Base-by-base conservation (phyloP, 2,329 filamentous ascomycete genomes). In the Xylaria sp. region DNA sequence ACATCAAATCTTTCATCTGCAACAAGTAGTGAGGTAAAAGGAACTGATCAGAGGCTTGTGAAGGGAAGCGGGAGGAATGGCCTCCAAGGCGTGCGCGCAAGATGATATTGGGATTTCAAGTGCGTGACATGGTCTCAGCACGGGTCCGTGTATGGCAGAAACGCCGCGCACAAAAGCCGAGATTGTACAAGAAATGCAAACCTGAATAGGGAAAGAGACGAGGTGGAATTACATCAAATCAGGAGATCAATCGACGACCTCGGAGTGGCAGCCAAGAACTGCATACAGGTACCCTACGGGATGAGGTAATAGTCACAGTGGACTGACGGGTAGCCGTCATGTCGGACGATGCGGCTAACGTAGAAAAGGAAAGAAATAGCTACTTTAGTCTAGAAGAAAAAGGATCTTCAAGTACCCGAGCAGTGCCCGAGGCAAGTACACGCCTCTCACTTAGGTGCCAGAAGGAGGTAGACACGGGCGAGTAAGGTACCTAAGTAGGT, bases 101-200 rank as follows among this genome's bases (percentile, higher is more conserved):
- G 46, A 47, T 35, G 43, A 48, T 54, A 19, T 56, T 47, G 41
- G 35, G 53, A 40, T 35, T 49, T 55, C 19, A n/a, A 33, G 52
- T 54, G 33, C 5, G 57, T 58, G 17, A 57, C 51, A 55, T 43
- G 41, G 37, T 31, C 51, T 41, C 46, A 25, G 17, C 17, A 25
- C 37, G 29, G 19, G 33, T 47, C 31, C 33, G 35, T 19, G 13
- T 40, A 46, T 19, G 25, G 9, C n/a, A 48, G 37, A 31, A 38
- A 49, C 19, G 47, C 17, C 4, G 23, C 15, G 21, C 31, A 55
- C 29, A 33, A 35, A 57, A 23, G 47, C n/a, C 25, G 23, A 40
- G 23, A 51, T 7, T 25, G 55, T 15, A 55, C 46, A 37, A 35
- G 15, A 23, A 15, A n/a, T n/a, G n/a, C 6, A 38, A 6, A 11